Evolutionary conservation across 192 early-diverging fungal genomes (phyloP), one percentile per base, ranked within the genome.

Genomic region (Gryganskiella cystojenkinii): DNA sequence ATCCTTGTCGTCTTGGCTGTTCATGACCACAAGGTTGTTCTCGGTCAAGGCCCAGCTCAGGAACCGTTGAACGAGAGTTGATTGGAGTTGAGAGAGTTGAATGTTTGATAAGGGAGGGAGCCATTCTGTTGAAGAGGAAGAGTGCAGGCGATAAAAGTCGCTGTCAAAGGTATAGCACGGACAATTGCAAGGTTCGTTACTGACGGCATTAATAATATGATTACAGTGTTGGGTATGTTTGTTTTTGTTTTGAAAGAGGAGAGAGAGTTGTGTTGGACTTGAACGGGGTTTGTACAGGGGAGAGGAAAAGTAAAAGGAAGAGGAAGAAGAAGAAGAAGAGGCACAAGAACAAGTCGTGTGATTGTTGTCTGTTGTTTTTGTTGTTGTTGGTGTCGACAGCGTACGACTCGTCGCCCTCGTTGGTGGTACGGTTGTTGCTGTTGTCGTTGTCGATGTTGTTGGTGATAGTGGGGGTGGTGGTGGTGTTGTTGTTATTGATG

Each of bases 51-150:
- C 51, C 65, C 65, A 67, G 14, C 31, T 43, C 13, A 76, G 52
- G 50, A 76, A 68, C 4, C 54, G 72, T 49, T 62, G 64, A 14
- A 64, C 65, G 25, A 76, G 65, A n/a, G 57, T 35, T 3, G 60
- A 44, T 34, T 76, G 72, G 17, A 76, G 65, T 0, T 67, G 58
- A 24, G 72, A 35, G 24, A 76, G 72, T 8, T 57, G 72, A 33
- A 76, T 76, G 17, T 55, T 76, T 9, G 64, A 56, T 0, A 57
- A 19, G 4, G 72, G 58, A 13, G 64, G 65, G 43, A 56, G 72
- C 72, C 72, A 76, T 42, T 14, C 28, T 20, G 45, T 45, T 20
- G 20, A 22, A 44, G 20, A 14, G 30, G 34, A 24, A 17, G 34
- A n/a, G n/a, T n/a, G n/a, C n/a, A n/a, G n/a, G n/a, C n/a, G 20